Conservation (phyloP, 2,329 filamentous ascomycete species). For the Beauveria scarabaeidicola region DNA sequence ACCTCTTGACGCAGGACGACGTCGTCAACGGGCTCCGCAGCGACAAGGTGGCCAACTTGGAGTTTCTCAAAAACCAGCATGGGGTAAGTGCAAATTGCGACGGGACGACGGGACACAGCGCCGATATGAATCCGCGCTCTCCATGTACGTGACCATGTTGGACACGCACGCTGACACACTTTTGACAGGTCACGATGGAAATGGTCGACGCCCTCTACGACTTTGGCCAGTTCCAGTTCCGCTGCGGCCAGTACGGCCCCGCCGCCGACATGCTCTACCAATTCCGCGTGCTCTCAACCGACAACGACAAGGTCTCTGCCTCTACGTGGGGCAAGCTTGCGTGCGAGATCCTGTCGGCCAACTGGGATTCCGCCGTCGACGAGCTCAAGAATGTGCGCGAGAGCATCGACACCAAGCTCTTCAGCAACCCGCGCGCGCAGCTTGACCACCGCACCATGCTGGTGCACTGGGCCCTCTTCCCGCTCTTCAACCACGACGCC, state of each 20-base stretch:
- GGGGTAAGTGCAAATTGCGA: slow-evolving; percentile 47
- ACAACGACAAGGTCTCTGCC: slow-evolving; percentile 93
- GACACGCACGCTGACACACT: no score
- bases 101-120: no score
- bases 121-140: no score
- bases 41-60: slow-evolving; percentile 98
- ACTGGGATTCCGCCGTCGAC: slow-evolving; percentile 91
- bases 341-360: slow-evolving; percentile 86
- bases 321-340: slow-evolving; percentile 98
- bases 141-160: no score
- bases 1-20: slow-evolving; percentile 77
- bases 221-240: slow-evolving; percentile 95
- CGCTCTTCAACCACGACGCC: slow-evolving; percentile 94
- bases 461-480: slow-evolving; percentile 97
- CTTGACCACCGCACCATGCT: slow-evolving; percentile 95
- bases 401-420: slow-evolving; percentile 85
- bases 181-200: slow-evolving; percentile 65
- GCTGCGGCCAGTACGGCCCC: slow-evolving; percentile 85
- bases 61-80: slow-evolving; percentile 94
- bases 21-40: slow-evolving; percentile 85
- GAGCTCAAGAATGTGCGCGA: slow-evolving; percentile 87
- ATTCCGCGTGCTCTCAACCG: slow-evolving; percentile 95
- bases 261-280: slow-evolving; percentile 92
- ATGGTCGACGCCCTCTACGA: slow-evolving; percentile 96
- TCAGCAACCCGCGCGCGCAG: slow-evolving; percentile 92